Base-by-base conservation (phyloP, 2,329 filamentous ascomycete genomes). In the Phoma herbarum region DNA sequence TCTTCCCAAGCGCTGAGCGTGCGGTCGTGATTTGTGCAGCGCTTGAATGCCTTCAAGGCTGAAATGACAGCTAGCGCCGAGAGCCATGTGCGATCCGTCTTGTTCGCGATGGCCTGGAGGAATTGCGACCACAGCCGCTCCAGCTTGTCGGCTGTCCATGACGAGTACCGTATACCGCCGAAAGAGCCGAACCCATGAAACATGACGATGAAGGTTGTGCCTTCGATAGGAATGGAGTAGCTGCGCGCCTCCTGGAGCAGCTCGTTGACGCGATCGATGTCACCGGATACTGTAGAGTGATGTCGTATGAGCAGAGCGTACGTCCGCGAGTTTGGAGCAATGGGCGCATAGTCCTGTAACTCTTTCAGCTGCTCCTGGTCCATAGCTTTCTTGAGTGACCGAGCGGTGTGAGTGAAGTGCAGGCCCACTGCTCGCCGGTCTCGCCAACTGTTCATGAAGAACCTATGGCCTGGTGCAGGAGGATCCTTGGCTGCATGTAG, bases 181-280 rank as follows among this genome's bases (percentile, higher is more conserved):
- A 97, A 89, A 2, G 80, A 76, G 29, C 84, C 83, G 72, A 98
- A 99, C 0, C 91, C 93, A 68, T 92, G 89, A 78, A 98, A 91
- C 3, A 98, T 81, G 8, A 90, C 84, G 35, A 95, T 81, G 70
- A 94, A 97, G 23, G 96, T 85, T 57, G 89, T 85, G 6, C 90
- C 90, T 60, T 94, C 87, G 16, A 94, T 79, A 0, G 87, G 85
- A 3, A 96, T 82, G 3, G 83, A 79, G 31, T 71, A 88, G 35
- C 80, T 78, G 55, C 85, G 86, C 92, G 97, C 97, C 74, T 98
- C 94, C 45, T 87, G 85, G 22, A 99, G 80, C 43, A 92, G 85
- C 47, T 86, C 84, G 11, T 86, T 85, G 12, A 96, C 87, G 62
- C 87, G 87, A 39, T 86, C 80, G 22, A 97, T 82, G 63, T 96